Evolutionary conservation across 2,329 filamentous ascomycete genomes (phyloP).

Genomic region (Aaosphaeria arxii): DNA sequence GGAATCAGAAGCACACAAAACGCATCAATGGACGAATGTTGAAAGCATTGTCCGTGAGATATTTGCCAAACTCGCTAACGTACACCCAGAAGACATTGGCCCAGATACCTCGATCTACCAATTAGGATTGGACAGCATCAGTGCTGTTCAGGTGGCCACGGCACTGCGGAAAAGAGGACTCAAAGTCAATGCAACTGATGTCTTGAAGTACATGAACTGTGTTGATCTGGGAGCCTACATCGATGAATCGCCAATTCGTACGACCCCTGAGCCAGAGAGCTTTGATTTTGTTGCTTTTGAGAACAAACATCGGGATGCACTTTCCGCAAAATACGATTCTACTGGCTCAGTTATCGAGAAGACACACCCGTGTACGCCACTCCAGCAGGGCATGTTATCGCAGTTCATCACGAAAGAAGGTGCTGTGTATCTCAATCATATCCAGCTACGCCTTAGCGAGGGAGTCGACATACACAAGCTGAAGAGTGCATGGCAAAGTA

Average conservation of each 20-base stretch:
- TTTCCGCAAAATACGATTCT: constrained; percentile 34
- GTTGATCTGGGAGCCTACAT: constrained; percentile 26
- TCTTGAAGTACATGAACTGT: constrained; percentile 57
- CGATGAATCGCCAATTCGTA: constrained; percentile 2
- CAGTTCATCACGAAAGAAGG: constrained; percentile 69
- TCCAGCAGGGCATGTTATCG: constrained; percentile 77
- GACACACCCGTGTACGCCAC: constrained; percentile 72
- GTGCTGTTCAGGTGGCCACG: constrained; percentile 72
- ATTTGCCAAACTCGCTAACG: constrained; percentile 58
- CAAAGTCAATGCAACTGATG: constrained; percentile 64
- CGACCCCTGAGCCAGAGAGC: not conserved
- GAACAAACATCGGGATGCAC: constrained; percentile 30
- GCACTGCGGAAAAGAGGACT: constrained; percentile 60
- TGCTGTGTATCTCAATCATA: constrained; percentile 71
- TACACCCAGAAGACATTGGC: constrained; percentile 50
- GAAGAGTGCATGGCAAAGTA: constrained; percentile 56
- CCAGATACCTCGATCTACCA: constrained; percentile 73
- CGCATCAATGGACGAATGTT: constrained; percentile 46
- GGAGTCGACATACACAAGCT: constrained; percentile 44
- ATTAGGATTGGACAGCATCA: constrained; percentile 90
- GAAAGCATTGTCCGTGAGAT: constrained; percentile 56
- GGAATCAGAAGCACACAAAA: constrained; percentile 1
- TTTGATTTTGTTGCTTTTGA: constrained; percentile 53
- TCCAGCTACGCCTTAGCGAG: constrained; percentile 53
- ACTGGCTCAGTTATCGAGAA: constrained; percentile 46